Base-by-base conservation (phyloP, 2,329 filamentous ascomycete genomes). In the Eurotiales sp. region DNA sequence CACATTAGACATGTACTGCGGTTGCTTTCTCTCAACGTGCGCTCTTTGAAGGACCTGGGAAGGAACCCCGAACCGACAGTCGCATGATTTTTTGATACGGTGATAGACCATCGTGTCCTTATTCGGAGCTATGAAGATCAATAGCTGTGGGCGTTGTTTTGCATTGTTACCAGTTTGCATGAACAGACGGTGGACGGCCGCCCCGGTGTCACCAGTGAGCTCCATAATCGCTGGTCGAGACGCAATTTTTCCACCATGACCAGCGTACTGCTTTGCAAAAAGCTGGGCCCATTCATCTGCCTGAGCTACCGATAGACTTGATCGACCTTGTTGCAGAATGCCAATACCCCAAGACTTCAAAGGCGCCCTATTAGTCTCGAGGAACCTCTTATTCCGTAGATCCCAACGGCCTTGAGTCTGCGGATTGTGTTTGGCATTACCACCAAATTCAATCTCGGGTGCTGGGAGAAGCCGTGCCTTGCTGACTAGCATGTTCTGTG, bases 1-100 rank as follows among this genome's bases (percentile, higher is more conserved):
- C 0, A 99, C 90, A 56, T 99, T 99, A 1, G 88, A 93, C 62
- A 88, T 86, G 70, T 97, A 97, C 62, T 99, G 93, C 0, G 79
- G 79, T 19, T 87, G 82, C 14, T 81, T 82, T 65, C 86, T 86
- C 32, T 73, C 61, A 1, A 92, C 87, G 53, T 95, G 86, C 0
- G 73, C 72, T 2, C 77, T 74, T 58, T 90, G 85, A n/a, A 97
- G 65, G 56, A 91, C 86, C 66, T 97, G 93, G 0, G 90, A 89
- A 0, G 90, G 77, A 12, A 91, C 80, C n/a, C 87, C 90, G 57
- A 84, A 91, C 29, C 88, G 85, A 63, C 88, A 92, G 59, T 99
- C 93, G 55, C 83, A 86, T 22, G 82, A 88, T 71, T 91, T 91
- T 82, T 99, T 99, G 66, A 97, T 80, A 0, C 88, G 83, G 47